These are phyloP conservation scores for Closterium sp. DNA, from an alignment of 139 green algal genomes.

Conservation along the genomic window DNA sequence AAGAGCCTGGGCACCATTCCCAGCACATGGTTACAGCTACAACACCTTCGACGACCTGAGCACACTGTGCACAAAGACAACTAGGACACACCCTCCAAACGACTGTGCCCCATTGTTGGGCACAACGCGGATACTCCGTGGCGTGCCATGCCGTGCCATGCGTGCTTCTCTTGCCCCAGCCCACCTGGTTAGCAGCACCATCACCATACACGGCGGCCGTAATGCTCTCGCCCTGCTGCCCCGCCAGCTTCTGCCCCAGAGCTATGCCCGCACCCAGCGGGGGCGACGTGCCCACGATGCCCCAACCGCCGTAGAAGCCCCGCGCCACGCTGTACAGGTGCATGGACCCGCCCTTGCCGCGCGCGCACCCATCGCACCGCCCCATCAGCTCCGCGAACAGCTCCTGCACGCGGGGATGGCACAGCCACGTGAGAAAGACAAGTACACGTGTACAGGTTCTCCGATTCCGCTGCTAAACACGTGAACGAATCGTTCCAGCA, in stretches of 20 bases:
- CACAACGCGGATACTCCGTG: neutral
- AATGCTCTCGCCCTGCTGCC: conserved; percentile 11
- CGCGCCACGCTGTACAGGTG: conserved; percentile 82
- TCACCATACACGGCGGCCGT: conserved; percentile 73
- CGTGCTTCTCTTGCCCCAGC: neutral
- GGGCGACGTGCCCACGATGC: conserved; percentile 86
- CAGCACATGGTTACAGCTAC: no score
- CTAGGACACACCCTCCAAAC: no score
- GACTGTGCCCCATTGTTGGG: no score
- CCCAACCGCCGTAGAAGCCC: conserved; percentile 94
- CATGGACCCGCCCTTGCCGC: conserved; percentile 91
- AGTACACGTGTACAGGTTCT: no score
- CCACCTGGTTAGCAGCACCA: conserved; percentile 86
- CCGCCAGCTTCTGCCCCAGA: conserved; percentile 82
- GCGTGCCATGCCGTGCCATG: neutral
- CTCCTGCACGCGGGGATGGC: conserved; percentile 27
- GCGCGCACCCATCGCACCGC: conserved; percentile 66
- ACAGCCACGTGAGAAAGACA: no score
- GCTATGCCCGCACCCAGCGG: conserved; percentile 87
- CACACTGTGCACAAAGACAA: no score
- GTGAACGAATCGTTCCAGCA: no score
- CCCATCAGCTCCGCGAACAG: conserved; percentile 95
- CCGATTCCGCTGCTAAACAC: no score
- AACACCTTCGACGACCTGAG: no score
- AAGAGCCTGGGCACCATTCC: no score